Conservation (phyloP, 371 early-diverging fungal genomes). For the Mucor velutinosus region DNA sequence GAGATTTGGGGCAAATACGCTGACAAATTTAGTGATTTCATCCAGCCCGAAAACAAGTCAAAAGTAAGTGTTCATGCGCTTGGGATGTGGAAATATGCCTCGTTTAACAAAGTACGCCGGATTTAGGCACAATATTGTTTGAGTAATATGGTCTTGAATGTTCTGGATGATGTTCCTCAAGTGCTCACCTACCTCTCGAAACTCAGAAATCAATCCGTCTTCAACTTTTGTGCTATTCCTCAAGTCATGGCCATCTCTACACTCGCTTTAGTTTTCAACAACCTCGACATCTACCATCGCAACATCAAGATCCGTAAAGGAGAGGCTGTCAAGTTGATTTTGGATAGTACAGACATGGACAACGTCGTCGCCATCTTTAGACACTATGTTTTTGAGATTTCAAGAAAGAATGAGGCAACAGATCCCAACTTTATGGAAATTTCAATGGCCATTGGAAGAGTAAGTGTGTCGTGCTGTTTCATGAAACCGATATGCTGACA, state of each 20-base stretch:
- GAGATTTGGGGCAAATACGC: slow-evolving; percentile 85
- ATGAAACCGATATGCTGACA: not conserved
- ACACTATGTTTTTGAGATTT: slow-evolving; percentile 64
- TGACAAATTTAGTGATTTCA: slow-evolving; percentile 58
- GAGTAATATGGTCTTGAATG: slow-evolving; percentile 87
- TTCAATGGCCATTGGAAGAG: slow-evolving; percentile 59
- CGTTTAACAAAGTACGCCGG: not conserved
- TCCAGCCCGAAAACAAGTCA: slow-evolving; percentile 62
- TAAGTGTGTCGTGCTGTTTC: slow-evolving; percentile 12
- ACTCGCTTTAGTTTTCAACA: slow-evolving; percentile 83
- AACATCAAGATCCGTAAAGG: slow-evolving; percentile 96
- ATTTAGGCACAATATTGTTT: slow-evolving; percentile 71
- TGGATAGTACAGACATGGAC: slow-evolving; percentile 57
- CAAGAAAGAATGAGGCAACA: slow-evolving; percentile 64
- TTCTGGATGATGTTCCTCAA: slow-evolving; percentile 83
- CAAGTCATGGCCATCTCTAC: slow-evolving; percentile 99
- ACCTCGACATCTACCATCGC: slow-evolving; percentile 72
- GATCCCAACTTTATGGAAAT: slow-evolving; percentile 77
- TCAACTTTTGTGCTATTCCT: slow-evolving; percentile 96
- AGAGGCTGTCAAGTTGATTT: slow-evolving; percentile 82
- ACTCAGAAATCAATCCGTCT: slow-evolving; percentile 78
- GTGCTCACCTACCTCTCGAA: slow-evolving; percentile 82
- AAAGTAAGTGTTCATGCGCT: slow-evolving; percentile 37
- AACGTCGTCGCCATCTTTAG: slow-evolving; percentile 69
- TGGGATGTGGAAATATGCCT: not conserved